These are phyloP conservation scores for Rhamnella rubrinervis DNA, from an alignment of 331 rosid species.

Conservation along the genomic window DNA sequence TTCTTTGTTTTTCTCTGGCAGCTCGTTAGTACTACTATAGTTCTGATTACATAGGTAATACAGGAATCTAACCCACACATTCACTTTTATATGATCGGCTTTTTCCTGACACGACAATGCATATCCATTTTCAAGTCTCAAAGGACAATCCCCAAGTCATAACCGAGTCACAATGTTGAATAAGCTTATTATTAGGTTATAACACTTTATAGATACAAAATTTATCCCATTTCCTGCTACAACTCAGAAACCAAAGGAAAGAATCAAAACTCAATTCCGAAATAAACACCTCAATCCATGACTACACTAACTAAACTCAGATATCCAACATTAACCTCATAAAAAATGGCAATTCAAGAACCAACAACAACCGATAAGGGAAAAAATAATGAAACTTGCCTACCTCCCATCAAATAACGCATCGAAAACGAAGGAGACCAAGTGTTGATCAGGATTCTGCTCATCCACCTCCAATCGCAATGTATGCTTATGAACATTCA, in stretches of 20 bases:
- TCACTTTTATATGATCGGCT: neutral
- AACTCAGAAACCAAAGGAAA: conserved; percentile 4
- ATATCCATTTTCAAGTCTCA: neutral
- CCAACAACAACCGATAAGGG: neutral
- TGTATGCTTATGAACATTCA: conserved; percentile 77
- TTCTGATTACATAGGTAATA: too few relatives aligned
- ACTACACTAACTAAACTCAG: neutral
- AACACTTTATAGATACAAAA: neutral
- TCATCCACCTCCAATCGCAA: conserved; percentile 55
- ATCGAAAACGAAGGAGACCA: conserved; percentile 79
- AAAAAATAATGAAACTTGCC: neutral
- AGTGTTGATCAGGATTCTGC: conserved; percentile 61
- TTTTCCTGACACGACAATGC: neutral
- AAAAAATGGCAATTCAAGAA: conserved; percentile 3
- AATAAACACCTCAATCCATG: neutral
- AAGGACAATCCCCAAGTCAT: neutral
- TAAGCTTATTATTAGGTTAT: neutral
- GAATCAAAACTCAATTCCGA: conserved; percentile 6
- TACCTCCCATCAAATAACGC: conserved; percentile 85
- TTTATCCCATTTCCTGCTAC: neutral
- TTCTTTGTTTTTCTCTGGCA: neutral
- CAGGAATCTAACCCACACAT: neutral
- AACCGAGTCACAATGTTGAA: too few relatives aligned
- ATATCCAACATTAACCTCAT: neutral
- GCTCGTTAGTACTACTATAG: neutral